These are phyloP conservation scores for Rhodosporidiobolus sp. DNA, from an alignment of 768 basidiomycete species.

Conservation along the genomic window DNA sequence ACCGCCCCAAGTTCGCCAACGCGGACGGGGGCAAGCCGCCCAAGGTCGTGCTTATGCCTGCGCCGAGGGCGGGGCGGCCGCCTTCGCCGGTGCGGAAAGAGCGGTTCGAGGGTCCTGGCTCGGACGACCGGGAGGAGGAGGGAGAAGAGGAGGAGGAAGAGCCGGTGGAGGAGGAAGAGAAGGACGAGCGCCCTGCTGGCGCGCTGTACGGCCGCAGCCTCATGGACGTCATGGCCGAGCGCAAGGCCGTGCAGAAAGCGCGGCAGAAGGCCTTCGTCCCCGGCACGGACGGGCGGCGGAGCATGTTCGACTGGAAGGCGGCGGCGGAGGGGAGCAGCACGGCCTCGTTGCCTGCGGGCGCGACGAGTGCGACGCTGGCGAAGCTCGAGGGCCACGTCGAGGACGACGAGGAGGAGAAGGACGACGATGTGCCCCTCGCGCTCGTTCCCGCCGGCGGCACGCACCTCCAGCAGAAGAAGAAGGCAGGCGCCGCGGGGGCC, in stretches of 20 bases:
- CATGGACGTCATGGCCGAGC: constrained; percentile 38
- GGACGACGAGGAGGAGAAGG: neutral
- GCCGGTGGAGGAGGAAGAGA: neutral
- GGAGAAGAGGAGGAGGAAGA: constrained; percentile 3
- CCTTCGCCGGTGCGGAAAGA: neutral
- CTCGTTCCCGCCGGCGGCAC: constrained; percentile 18
- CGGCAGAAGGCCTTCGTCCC: constrained; percentile 27
- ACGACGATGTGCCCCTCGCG: constrained; percentile 32
- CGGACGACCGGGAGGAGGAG: neutral
- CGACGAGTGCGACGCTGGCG: constrained; percentile 13
- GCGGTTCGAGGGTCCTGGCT: constrained; percentile 25
- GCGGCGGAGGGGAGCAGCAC: neutral
- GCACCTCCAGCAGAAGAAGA: neutral
- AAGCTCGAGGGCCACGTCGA: constrained; percentile 8
- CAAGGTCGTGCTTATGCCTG: constrained; percentile 31
- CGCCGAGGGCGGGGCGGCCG: constrained; percentile 29
- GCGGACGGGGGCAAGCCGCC: constrained; percentile 30
- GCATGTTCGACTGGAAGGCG: constrained; percentile 34
- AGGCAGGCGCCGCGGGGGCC: neutral
- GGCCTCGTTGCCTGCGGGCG: no score
- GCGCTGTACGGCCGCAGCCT: constrained; percentile 37
- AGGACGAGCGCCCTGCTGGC: constrained; percentile 24
- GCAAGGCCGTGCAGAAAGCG: constrained; percentile 9
- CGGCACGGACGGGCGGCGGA: constrained; percentile 21
- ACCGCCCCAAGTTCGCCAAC: constrained; percentile 26